phyloP scores from a whole-genome alignment of 306 rosid species.

The Rosa persica region DNA sequence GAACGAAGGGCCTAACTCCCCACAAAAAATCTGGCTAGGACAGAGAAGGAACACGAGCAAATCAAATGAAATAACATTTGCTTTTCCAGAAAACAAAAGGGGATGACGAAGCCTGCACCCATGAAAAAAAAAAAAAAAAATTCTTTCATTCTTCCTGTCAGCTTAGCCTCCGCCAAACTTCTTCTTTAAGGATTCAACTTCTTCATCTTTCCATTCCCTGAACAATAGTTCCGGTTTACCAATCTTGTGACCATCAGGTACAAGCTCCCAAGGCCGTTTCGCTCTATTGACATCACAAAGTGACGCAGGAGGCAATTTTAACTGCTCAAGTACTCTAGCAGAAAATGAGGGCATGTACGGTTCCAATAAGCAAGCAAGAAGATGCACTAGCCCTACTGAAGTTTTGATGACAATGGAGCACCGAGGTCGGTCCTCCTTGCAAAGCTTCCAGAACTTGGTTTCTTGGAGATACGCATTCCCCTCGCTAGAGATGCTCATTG shows the following conservation, averaged over 20 bases:
- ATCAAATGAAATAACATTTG: no score
- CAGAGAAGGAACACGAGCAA: no score
- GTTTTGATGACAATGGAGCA: slow-evolving; percentile 82
- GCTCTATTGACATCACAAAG: slow-evolving; percentile 69
- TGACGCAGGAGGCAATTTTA: slow-evolving; percentile 53
- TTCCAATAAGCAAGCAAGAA: slow-evolving; percentile 84
- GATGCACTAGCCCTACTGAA: slow-evolving; percentile 75
- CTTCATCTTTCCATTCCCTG: slow-evolving; percentile 58
- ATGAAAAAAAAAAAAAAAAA: no score
- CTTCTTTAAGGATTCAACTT: slow-evolving; percentile 58
- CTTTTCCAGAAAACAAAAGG: no score
- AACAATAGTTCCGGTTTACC: slow-evolving; percentile 80
- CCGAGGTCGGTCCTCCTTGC: slow-evolving; percentile 69
- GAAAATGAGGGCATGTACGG: slow-evolving; percentile 93
- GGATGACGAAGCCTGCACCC: no score
- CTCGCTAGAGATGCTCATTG: slow-evolving; percentile 84
- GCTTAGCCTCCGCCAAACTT: slow-evolving; percentile 95
- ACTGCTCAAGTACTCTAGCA: slow-evolving; percentile 73
- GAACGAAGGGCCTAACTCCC: no score
- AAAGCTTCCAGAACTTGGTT: slow-evolving; percentile 81
- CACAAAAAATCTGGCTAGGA: no score
- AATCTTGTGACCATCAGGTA: slow-evolving; percentile 74
- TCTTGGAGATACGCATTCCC: slow-evolving; percentile 87
- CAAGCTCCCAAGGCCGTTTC: slow-evolving; percentile 66
- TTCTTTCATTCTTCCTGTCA: no score